Evolutionary conservation across 495 filamentous ascomycete species (phyloP), one percentile per base, ranked within the genome.

Genomic region (Annulohypoxylon nitens): DNA sequence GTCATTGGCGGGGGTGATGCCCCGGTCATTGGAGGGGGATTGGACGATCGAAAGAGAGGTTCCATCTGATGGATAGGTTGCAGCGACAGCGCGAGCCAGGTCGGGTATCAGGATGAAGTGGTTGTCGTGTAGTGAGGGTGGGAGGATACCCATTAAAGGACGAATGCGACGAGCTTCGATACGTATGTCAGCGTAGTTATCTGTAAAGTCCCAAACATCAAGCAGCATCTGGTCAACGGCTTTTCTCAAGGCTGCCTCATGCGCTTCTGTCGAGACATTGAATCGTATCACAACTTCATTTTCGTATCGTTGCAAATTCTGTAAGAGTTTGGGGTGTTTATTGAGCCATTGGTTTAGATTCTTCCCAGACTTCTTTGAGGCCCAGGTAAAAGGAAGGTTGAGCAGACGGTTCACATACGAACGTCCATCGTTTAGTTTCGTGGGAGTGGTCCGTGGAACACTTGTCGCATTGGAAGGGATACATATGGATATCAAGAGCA

Each of bases 281-380:
- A 98, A 98, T 14, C 96, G 90, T 41, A 98, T 82, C 12, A 99
- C 95, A 14, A 97, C 85, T 78, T 97, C 91, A 48, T 90, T 87
- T 51, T 88, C 90, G 78, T 98, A 97, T 67, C 89, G 69, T 41
- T 34, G 74, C 26, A 78, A 39, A 53, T 51, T 70, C 12, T 71
- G 60, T 11, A 78, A 63, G 54, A 79, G 77, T 8, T 69, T 74
- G 81, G 75, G 70, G 78, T 72, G 62, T 80, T 66, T 69, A 80
- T 71, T 66, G 11, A 79, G 55, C 73, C 77, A 78, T 55, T 59
- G 67, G 30, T 62, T 68, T 18, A 67, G 67, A 50, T 55, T 64
- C 5, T 67, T 70, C 25, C 69, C 62, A 16, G 76, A 69, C 41
- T 48, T 65, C 33, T 65, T 71, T 4, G 64, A 75, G 55, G 59